Evolutionary conservation across 2,329 filamentous ascomycete genomes (phyloP).

Genomic region (Neonectria faginata): DNA sequence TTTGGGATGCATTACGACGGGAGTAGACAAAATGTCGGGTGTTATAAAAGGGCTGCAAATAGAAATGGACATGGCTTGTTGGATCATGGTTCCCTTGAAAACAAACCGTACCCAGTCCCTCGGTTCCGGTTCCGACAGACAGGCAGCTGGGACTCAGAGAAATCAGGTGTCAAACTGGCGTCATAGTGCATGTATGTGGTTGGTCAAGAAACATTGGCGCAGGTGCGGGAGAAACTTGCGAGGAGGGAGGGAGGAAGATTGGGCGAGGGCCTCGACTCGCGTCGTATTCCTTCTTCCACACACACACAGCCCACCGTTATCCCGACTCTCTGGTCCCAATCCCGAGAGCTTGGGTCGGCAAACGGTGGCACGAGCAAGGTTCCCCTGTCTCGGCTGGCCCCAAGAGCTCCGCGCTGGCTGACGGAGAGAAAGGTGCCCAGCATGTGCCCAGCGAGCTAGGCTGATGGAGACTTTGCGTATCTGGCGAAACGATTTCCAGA

Average conservation of each 20-base stretch:
- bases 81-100: slow-evolving; percentile 11
- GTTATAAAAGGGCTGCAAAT: slow-evolving; percentile 29
- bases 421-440: slow-evolving; percentile 18
- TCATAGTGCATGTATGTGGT: neutral
- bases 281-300: slow-evolving; percentile 21
- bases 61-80: slow-evolving; percentile 22
- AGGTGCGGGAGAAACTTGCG: neutral
- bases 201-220: neutral
- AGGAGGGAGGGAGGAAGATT: neutral
- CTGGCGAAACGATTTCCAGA: slow-evolving; percentile 10
- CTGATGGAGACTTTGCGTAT: slow-evolving; percentile 1
- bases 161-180: neutral
- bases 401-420: slow-evolving; percentile 24
- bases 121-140: slow-evolving; percentile 6
- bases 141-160: neutral
- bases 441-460: slow-evolving; percentile 7
- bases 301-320: slow-evolving; percentile 42
- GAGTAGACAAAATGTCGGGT: slow-evolving; percentile 27
- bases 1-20: slow-evolving; percentile 35
- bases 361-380: slow-evolving; percentile 48
- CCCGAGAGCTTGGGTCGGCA: slow-evolving; percentile 52
- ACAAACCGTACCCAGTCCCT: neutral
- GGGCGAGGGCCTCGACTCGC: slow-evolving; percentile 1
- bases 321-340: slow-evolving; percentile 49
- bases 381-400: slow-evolving; percentile 45